These are phyloP conservation scores for Aspergillus ellipticus DNA, from an alignment of 495 filamentous ascomycete genomes.

Conservation along the genomic window DNA sequence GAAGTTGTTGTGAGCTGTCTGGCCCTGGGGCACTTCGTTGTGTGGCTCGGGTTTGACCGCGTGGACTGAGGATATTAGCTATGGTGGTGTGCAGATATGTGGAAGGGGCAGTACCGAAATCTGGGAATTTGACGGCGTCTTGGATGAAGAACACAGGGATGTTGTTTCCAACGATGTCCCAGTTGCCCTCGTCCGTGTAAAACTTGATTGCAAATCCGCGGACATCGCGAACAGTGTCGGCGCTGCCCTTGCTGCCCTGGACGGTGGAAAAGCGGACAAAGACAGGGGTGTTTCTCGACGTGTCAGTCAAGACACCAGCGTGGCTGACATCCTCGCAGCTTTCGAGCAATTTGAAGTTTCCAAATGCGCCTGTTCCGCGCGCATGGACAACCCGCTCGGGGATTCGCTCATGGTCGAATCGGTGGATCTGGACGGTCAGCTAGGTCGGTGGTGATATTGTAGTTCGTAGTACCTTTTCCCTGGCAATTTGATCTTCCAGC, in stretches of 20 bases:
- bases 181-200: constrained; percentile 35
- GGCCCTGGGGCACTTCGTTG: constrained; percentile 56
- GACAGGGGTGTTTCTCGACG: constrained; percentile 63
- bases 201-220: constrained; percentile 70
- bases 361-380: constrained; percentile 71
- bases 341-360: constrained; percentile 64
- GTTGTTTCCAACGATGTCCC: constrained; percentile 64
- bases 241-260: constrained; percentile 60
- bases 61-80: constrained; percentile 52
- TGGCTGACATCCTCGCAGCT: constrained; percentile 58
- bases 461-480: constrained; percentile 55
- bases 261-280: constrained; percentile 73
- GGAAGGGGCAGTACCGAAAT: constrained; percentile 42
- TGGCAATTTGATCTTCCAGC: constrained; percentile 63
- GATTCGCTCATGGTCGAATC: constrained; percentile 74
- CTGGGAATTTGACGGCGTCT: constrained; percentile 62
- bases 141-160: constrained; percentile 66
- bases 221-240: constrained; percentile 68
- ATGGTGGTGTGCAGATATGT: constrained; percentile 4
- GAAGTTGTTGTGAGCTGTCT: constrained; percentile 50
- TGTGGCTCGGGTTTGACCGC: constrained; percentile 69
- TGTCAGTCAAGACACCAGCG: constrained; percentile 70
- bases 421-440: constrained; percentile 50
- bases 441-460: background rate
- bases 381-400: constrained; percentile 78